These are phyloP conservation scores for Xeromyces bisporus DNA, from an alignment of 495 filamentous ascomycete genomes.

Conservation along the genomic window DNA sequence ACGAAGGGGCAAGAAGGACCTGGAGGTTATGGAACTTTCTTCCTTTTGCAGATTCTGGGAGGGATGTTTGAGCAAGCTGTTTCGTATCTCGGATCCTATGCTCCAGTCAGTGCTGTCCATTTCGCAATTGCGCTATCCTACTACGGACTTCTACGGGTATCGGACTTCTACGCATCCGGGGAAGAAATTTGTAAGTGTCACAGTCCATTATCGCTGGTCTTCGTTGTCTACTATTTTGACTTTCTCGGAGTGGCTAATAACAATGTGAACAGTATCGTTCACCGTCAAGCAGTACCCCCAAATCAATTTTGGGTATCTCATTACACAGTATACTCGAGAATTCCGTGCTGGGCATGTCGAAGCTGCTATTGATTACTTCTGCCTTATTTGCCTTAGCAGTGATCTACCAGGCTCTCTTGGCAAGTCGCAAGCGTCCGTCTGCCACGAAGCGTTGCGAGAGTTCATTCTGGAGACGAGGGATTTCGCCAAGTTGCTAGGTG, in stretches of 20 bases:
- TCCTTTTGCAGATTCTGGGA: conserved; percentile 74
- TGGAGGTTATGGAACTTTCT: conserved; percentile 73
- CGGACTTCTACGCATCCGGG: conserved; percentile 48
- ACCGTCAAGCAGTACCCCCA: conserved; percentile 68
- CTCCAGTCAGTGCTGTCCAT: conserved; percentile 83
- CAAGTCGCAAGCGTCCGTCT: conserved; percentile 60
- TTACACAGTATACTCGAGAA: conserved; percentile 88
- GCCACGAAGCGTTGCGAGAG: conserved; percentile 88
- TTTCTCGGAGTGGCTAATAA: conserved; percentile 15
- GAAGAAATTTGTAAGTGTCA: conserved; percentile 51
- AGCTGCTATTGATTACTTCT: conserved; percentile 84
- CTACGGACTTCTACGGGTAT: conserved; percentile 79
- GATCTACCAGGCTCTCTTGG: conserved; percentile 61
- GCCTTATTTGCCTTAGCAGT: conserved; percentile 79
- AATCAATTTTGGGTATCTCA: conserved; percentile 82
- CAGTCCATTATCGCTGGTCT: conserved; percentile 4
- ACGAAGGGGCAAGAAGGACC: conserved; percentile 50
- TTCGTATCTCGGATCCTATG: conserved; percentile 72
- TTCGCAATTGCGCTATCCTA: conserved; percentile 80
- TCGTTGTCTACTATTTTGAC: background rate
- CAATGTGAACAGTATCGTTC: conserved; percentile 32
- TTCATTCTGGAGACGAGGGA: conserved; percentile 87
- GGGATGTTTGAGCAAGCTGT: conserved; percentile 95
- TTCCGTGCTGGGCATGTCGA: conserved; percentile 79
- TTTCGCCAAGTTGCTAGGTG: conserved; percentile 83